Conservation (phyloP, 1,139 yeast species). For the Candida sanyaensis region DNA sequence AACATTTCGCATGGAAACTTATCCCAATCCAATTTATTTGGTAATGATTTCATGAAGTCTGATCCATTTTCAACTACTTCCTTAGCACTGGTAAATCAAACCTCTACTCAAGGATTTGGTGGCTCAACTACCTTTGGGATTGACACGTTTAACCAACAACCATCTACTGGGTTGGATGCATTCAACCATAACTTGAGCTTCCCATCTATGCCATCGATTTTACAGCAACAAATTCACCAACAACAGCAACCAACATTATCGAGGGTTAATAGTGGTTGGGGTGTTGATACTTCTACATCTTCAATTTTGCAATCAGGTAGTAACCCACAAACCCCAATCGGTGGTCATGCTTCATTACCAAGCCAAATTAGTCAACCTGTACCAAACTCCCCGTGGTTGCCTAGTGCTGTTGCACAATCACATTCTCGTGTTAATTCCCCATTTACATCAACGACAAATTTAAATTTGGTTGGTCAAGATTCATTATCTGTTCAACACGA, state of each 20-base stretch:
- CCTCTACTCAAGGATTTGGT: constrained; percentile 1
- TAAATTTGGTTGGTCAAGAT: constrained; percentile 3
- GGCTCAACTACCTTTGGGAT: constrained; percentile 21
- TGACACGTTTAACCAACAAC: constrained; percentile 22
- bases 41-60: constrained; percentile 25
- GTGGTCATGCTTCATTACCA: constrained; percentile 23
- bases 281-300: constrained; percentile 28
- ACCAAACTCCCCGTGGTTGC: constrained; percentile 46
- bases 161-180: constrained; percentile 5
- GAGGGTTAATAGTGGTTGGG: constrained; percentile 44
- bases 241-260: constrained; percentile 36
- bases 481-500: constrained; percentile 2
- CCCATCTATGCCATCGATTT: constrained; percentile 29
- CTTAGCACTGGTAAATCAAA: background rate
- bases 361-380: constrained; percentile 28
- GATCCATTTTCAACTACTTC: constrained; percentile 26
- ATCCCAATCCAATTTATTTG: constrained; percentile 26
- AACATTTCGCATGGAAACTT: constrained; percentile 9
- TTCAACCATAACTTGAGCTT: constrained; percentile 14
- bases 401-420: constrained; percentile 28
- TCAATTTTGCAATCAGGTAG: constrained; percentile 17
- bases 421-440: constrained; percentile 46
- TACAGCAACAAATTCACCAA: constrained; percentile 34
- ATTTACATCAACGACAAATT: constrained; percentile 25
- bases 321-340: constrained; percentile 32